Evolutionary conservation across 2,329 filamentous ascomycete species (phyloP).

Genomic region (Pseudopyricularia cyperi): DNA sequence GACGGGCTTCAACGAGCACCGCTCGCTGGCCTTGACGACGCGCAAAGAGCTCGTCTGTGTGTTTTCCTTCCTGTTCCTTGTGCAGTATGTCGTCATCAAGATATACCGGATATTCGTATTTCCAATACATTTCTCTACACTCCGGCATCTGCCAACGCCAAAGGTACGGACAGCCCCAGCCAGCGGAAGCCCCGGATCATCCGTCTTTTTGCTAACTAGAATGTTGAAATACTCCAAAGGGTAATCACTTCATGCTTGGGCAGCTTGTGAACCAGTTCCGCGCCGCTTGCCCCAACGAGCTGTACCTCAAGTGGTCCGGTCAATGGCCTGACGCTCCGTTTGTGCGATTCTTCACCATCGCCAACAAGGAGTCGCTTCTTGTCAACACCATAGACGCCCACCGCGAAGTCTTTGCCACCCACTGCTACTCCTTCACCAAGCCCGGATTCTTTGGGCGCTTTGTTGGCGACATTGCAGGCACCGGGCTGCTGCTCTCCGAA

Average conservation of each 20-base stretch:
- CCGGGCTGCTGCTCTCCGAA: conserved; percentile 10
- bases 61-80: conserved; percentile 4
- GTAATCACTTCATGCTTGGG: conserved; percentile 7
- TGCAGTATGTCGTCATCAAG: conserved; percentile 8
- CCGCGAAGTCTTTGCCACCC: conserved; percentile 22
- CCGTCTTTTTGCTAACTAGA: background rate
- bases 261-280: conserved; percentile 4
- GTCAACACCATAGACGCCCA: conserved; percentile 21
- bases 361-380: conserved; percentile 23
- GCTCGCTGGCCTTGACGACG: background rate
- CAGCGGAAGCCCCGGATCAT: background rate
- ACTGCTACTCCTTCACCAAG: conserved; percentile 14
- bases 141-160: conserved; percentile 30
- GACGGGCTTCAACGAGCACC: background rate
- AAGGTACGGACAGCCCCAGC: conserved; percentile 17
- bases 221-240: background rate
- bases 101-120: conserved; percentile 25
- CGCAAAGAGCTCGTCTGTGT: background rate
- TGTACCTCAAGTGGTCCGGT: conserved; percentile 4
- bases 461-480: conserved; percentile 5
- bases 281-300: conserved; percentile 4
- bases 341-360: conserved; percentile 22
- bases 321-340: conserved; percentile 14
- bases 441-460: conserved; percentile 14
- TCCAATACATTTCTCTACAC: conserved; percentile 26